phyloP scores from a whole-genome alignment of 2,329 filamentous ascomycete species.

The Truncatella angustata region DNA sequence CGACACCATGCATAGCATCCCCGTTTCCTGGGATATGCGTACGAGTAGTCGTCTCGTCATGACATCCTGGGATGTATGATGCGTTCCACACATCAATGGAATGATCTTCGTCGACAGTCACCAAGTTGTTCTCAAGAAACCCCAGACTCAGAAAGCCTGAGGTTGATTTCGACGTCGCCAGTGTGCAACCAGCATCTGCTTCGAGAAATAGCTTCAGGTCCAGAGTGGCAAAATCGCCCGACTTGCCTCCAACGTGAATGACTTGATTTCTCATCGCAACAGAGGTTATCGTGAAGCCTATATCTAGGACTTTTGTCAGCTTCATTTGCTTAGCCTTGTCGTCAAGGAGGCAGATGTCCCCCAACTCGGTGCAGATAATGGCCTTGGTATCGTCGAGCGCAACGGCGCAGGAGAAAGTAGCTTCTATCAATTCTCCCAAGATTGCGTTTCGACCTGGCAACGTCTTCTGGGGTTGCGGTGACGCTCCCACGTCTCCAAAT shows the following conservation, averaged over 20 bases:
- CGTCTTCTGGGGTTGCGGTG: constrained; percentile 58
- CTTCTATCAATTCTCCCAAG: constrained; percentile 76
- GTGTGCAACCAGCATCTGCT: constrained; percentile 36
- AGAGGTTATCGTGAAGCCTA: constrained; percentile 68
- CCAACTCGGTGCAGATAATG: constrained; percentile 82
- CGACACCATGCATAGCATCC: constrained; percentile 71
- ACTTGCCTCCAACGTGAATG: constrained; percentile 68
- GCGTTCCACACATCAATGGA: constrained; percentile 68
- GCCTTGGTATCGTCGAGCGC: constrained; percentile 71
- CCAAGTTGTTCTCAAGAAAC: constrained; percentile 63
- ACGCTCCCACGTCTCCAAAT: constrained; percentile 41
- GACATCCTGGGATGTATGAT: constrained; percentile 40
- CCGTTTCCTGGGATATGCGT: constrained; percentile 62
- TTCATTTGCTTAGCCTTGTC: constrained; percentile 71
- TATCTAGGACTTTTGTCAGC: constrained; percentile 62
- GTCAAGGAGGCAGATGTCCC: constrained; percentile 86
- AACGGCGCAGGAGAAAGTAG: constrained; percentile 77
- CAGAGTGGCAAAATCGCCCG: constrained; percentile 56
- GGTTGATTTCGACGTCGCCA: constrained; percentile 35
- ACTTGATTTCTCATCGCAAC: constrained; percentile 58
- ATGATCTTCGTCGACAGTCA: constrained; percentile 73
- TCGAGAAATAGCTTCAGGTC: constrained; percentile 49
- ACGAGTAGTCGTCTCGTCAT: constrained; percentile 36
- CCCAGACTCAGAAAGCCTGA: constrained; percentile 64
- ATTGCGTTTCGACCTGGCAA: constrained; percentile 85